Base-by-base conservation (phyloP, 371 early-diverging fungal species). In the Lichtheimia corymbifera region DNA sequence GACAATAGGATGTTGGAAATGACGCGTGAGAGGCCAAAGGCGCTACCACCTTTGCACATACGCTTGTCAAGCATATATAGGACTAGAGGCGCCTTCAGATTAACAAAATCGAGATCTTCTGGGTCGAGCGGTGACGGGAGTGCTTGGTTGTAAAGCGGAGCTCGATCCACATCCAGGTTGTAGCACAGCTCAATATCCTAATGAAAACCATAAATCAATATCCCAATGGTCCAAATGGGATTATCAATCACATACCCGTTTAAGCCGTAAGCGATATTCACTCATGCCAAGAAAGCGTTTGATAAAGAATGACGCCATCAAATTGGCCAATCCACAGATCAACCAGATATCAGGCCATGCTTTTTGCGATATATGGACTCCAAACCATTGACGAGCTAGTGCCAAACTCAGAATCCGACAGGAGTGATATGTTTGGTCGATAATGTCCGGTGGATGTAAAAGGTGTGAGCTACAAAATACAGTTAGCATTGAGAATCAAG, bases 331-430 rank as follows among this genome's bases (percentile, higher is more conserved):
- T 13, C 96, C 97, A 25, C 82, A 72, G 0, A 89, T 85, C 28
- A 97, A 74, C 98, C 98, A 97, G 18, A 84, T 79, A 68, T 97
- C 98, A 4, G 87, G 76, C 91, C 93, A 92, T 3, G 83, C 67
- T 61, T 89, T 90, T 12, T 91, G 91, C 18, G 83, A 78, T 43
- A 97, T 86, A 64, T 90, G 91, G 14, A 91, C 85, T 13, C 97
- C 97, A 76, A 96, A 95, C 96, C 97, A 97, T 75, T 97, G 97
- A 45, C 83, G 78, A 12, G 94, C 93, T 0, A 96, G 67, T 0
- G 89, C 88, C 52, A 87, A 72, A 47, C 87, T 85, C 51, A 97
- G 64, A 15, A 73, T 59, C 1, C 86, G 80, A 52, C 94, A 79
- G 0, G 95, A 90, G 53, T 87, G 88, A 64, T 91, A 96, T 3